phyloP scores from a whole-genome alignment of 2,329 filamentous ascomycete genomes.

The Aspergillus floridensis region DNA sequence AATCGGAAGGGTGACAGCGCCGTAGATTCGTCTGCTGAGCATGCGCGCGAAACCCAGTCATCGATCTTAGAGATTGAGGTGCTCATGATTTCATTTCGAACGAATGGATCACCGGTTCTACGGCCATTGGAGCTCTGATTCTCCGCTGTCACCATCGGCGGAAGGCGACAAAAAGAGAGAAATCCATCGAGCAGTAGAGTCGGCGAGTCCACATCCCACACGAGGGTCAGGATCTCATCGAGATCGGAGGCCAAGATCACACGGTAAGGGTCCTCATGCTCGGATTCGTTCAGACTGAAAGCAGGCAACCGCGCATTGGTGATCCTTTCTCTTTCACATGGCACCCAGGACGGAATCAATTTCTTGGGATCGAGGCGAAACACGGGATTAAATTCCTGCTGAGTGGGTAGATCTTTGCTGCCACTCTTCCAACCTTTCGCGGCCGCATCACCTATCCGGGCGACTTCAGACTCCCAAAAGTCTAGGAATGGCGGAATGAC shows the following conservation, averaged over 20 bases:
- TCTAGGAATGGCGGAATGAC: constrained; percentile 54
- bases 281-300: constrained; percentile 69
- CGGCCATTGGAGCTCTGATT: constrained; percentile 28
- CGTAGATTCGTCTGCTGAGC: constrained; percentile 8
- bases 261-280: constrained; percentile 77
- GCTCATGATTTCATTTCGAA: constrained; percentile 44
- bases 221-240: constrained; percentile 55
- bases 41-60: constrained; percentile 24
- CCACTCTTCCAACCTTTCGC: constrained; percentile 66
- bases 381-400: constrained; percentile 27
- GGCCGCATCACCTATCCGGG: constrained; percentile 71
- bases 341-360: constrained; percentile 47
- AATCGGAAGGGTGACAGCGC: constrained; percentile 32
- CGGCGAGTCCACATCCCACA: constrained; percentile 32
- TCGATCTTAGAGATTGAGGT: constrained; percentile 22
- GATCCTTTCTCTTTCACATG: constrained; percentile 54
- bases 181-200: constrained; percentile 66
- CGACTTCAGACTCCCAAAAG: constrained; percentile 84
- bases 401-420: constrained; percentile 31
- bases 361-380: constrained; percentile 22
- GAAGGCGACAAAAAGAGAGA: constrained; percentile 64
- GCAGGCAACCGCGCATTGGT: constrained; percentile 61
- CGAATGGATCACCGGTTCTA: constrained; percentile 56
- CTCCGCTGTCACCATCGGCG: constrained; percentile 45
- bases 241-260: constrained; percentile 79